phyloP scores from a whole-genome alignment of 306 rosid species.

The Prunus campanulata region DNA sequence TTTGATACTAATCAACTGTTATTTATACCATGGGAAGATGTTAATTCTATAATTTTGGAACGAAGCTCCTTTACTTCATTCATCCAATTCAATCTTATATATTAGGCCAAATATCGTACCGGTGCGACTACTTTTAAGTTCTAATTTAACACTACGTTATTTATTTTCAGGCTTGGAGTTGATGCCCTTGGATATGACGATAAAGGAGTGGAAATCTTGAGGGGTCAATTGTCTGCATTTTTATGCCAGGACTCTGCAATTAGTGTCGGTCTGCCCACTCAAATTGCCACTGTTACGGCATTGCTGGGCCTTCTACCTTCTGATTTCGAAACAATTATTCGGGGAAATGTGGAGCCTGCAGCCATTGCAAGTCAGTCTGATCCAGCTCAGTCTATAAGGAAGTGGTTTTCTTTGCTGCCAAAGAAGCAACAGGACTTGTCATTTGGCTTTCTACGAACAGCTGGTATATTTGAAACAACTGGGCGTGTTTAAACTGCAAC shows the following conservation, averaged over 20 bases:
- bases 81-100: not conserved
- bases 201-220: constrained; percentile 50
- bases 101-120: not conserved
- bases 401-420: constrained; percentile 61
- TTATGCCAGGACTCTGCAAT: constrained; percentile 31
- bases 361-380: constrained; percentile 26
- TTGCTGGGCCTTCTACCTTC: constrained; percentile 55
- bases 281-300: constrained; percentile 54
- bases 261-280: constrained; percentile 41
- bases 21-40: not conserved
- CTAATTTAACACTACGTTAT: not conserved
- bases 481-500: not conserved
- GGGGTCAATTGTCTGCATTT: constrained; percentile 45
- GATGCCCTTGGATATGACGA: constrained; percentile 66
- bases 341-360: constrained; percentile 23
- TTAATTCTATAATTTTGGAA: not conserved
- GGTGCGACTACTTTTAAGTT: not conserved
- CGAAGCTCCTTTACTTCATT: not conserved
- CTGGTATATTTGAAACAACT: constrained; percentile 8
- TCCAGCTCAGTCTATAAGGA: constrained; percentile 40
- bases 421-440: constrained; percentile 55
- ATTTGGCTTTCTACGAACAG: constrained; percentile 33
- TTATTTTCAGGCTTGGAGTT: constrained; percentile 64
- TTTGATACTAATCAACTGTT: not conserved
- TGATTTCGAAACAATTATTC: constrained; percentile 55